These are phyloP conservation scores for Saccharomyces eubayanus DNA, from an alignment of 805 yeast species.

Conservation along the genomic window DNA sequence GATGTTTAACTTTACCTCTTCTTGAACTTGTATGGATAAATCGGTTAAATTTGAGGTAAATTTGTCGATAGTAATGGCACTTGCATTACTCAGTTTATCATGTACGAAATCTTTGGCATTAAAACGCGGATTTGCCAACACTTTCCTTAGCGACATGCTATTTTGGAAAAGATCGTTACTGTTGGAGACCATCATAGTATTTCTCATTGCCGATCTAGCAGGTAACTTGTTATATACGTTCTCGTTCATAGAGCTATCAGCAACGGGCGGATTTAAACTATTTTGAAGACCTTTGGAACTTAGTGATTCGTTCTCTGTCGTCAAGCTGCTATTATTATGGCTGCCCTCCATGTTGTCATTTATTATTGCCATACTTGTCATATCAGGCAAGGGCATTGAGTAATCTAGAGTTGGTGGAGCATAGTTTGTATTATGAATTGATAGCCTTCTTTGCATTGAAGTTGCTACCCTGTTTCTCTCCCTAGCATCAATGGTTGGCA, in stretches of 20 bases:
- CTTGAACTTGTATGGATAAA: slow-evolving; percentile 43
- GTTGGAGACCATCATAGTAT: not conserved
- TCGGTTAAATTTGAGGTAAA: slow-evolving; percentile 48
- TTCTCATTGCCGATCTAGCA: not conserved
- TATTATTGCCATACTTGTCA: not conserved
- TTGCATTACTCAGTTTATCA: slow-evolving; percentile 49
- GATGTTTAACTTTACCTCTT: slow-evolving; percentile 51
- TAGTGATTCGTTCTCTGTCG: not conserved
- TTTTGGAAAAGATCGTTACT: not conserved
- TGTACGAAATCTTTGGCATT: slow-evolving; percentile 43
- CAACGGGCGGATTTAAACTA: not conserved
- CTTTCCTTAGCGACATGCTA: slow-evolving; percentile 17
- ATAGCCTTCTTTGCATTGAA: slow-evolving; percentile 38
- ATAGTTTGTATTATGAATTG: slow-evolving; percentile 32
- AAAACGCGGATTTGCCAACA: slow-evolving; percentile 36
- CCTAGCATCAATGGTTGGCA: slow-evolving; percentile 31
- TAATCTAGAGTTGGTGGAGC: slow-evolving; percentile 26
- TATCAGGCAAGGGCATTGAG: slow-evolving; percentile 23
- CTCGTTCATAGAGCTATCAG: not conserved
- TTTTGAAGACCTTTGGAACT: not conserved
- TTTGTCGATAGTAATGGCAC: slow-evolving; percentile 64
- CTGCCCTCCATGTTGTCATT: not conserved
- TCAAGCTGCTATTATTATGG: slow-evolving; percentile 1
- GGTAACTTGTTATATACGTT: not conserved
- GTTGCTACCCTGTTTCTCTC: slow-evolving; percentile 35